Conservation (phyloP, 345 rosid genomes). For the Camelina hispida region DNA sequence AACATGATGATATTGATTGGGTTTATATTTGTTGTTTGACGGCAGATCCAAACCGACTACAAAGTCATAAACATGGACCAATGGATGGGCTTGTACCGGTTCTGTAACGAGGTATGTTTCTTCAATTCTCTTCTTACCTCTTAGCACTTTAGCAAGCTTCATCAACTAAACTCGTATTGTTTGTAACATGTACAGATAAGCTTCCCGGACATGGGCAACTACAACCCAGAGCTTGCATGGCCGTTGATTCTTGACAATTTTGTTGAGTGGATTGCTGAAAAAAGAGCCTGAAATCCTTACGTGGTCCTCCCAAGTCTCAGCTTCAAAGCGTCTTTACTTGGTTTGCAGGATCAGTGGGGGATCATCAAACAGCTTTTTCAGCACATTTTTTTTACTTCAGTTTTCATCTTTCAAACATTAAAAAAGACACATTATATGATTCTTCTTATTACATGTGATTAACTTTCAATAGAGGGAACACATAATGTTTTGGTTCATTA, state of each 20-base stretch:
- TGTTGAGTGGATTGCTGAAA: slow-evolving; percentile 94
- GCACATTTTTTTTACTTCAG: slow-evolving; percentile 35
- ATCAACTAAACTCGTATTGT: slow-evolving; percentile 11
- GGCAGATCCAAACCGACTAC: slow-evolving; percentile 83
- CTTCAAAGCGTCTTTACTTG: slow-evolving; percentile 53
- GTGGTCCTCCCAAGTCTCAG: slow-evolving; percentile 46
- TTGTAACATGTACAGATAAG: slow-evolving; percentile 67
- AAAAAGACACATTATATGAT: slow-evolving; percentile 38
- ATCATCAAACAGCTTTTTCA: slow-evolving; percentile 33
- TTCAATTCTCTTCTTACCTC: background rate
- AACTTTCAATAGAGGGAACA: slow-evolving; percentile 45
- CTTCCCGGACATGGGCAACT: slow-evolving; percentile 80
- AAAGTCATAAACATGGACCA: slow-evolving; percentile 96
- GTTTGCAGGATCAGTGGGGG: slow-evolving; percentile 39
- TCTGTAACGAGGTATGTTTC: slow-evolving; percentile 85
- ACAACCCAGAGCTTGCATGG: slow-evolving; percentile 96
- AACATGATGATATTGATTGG: background rate
- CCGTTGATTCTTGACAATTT: slow-evolving; percentile 97
- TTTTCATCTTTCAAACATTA: slow-evolving; percentile 32
- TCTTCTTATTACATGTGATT: slow-evolving; percentile 47
- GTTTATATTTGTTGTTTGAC: slow-evolving; percentile 9
- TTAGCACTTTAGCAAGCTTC: background rate
- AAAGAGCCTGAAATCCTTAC: slow-evolving; percentile 54
- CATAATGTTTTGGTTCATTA: slow-evolving; percentile 26
- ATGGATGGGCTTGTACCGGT: slow-evolving; percentile 88